Base-by-base conservation (phyloP, 2,329 filamentous ascomycete species). In the Cercospora zeina region DNA sequence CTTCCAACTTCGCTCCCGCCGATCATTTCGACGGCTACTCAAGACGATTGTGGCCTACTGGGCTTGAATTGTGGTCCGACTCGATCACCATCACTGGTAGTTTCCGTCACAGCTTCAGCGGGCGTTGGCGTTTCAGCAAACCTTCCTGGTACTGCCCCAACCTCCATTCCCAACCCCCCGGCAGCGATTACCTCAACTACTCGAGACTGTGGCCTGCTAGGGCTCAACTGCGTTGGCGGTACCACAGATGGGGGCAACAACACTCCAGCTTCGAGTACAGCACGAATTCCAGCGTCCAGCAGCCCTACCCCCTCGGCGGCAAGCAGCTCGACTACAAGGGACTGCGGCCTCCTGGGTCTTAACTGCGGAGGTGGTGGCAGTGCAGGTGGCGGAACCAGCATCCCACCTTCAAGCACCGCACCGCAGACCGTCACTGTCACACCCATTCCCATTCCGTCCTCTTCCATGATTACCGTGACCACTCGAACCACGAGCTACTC, bases 401-500 rank as follows among this genome's bases (percentile, higher is more conserved):
- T 19, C 9, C 36, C 34, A n/a, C n/a, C 34, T 56, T 49, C 55
- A 1, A 39, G 33, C n/a, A 30, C 55, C 4, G 10, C 55, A 10
- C 16, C 24, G 4, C 27, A 50, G 39, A 49, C 55, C 4, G 45
- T 49, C 14, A 27, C 61, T 27, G 10, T 58, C 39, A 53, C 62
- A 42, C 34, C 61, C 51, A n/a, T 61, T 56, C 30, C 58, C 49
- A 7, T 36, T n/a, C 30, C 49, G 24, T 16, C 51, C 14, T 50
- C 63, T 2, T 54, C 58, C 19, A 42, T 64, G 30, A 27, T 11
- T 7, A 64, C 62, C 10, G 36, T 53, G 39, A 58, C 62, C 10
- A 66, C 60, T 9, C 39, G 39, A 9, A 63, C 56, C 1, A 62
- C 56, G 59, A 56, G 54, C 24, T 34, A 57, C n/a, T 45, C 60